Evolutionary conservation across 2,329 filamentous ascomycete species (phyloP).

Genomic region (Aspergillus intermedius): DNA sequence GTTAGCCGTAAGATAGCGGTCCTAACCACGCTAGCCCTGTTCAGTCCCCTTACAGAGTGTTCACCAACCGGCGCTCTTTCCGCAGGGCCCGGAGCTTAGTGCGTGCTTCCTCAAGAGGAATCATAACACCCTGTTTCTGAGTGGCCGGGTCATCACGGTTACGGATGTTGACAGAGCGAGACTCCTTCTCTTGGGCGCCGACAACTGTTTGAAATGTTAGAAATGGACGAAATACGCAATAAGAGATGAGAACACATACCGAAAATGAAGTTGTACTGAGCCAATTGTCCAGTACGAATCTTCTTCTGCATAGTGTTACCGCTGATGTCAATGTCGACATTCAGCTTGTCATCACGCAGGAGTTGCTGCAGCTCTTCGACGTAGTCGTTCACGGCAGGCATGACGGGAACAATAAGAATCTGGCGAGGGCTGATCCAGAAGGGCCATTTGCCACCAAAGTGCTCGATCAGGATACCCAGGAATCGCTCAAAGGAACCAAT

Average conservation of each 20-base stretch:
- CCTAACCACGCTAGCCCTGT: conserved; percentile 10
- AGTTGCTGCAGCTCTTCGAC: conserved; percentile 42
- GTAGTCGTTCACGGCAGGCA: conserved; percentile 45
- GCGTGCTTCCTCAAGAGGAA: conserved; percentile 55
- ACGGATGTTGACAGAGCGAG: conserved; percentile 55
- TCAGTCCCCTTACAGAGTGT: conserved; percentile 25
- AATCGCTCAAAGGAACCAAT: conserved; percentile 48
- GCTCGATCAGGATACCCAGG: conserved; percentile 45
- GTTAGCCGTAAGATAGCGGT: background rate
- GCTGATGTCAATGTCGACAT: conserved; percentile 44
- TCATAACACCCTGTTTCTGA: conserved; percentile 56
- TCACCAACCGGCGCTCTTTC: conserved; percentile 41
- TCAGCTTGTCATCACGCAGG: conserved; percentile 39
- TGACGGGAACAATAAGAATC: conserved; percentile 46
- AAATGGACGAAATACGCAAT: background rate
- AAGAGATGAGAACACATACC: conserved; percentile 25
- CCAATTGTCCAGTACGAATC: conserved; percentile 43
- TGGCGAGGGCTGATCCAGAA: conserved; percentile 49
- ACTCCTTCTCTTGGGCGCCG: conserved; percentile 56
- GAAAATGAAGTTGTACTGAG: conserved; percentile 48
- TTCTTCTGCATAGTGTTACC: conserved; percentile 49
- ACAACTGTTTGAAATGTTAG: conserved; percentile 43
- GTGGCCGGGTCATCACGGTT: conserved; percentile 58
- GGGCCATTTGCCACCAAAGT: conserved; percentile 48
- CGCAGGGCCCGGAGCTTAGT: conserved; percentile 44